Percentiles rank a stretch among this genome's conserved stretches.
Evolutionary conservation across 2,329 filamentous ascomycete species (phyloP).

Genomic region (Cadophora malorum): DNA sequence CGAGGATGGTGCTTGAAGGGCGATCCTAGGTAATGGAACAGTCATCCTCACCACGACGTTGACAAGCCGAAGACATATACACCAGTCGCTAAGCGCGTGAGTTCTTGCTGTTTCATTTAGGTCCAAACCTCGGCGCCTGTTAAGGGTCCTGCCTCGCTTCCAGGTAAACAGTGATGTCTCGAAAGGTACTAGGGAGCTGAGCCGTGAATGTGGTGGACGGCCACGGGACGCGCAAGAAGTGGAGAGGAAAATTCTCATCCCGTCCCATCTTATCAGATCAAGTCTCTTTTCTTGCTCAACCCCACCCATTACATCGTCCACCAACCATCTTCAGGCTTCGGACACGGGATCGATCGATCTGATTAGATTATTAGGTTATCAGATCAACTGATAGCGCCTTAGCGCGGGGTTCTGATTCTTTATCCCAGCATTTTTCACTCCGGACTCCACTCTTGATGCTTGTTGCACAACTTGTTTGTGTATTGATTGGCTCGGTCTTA

Average conservation of each 20-base stretch:
- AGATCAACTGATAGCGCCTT: background rate
- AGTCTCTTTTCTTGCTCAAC: background rate
- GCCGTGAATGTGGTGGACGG: background rate
- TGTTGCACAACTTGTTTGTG: background rate
- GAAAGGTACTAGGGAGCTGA: no score
- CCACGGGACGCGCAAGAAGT: no score
- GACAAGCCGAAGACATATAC: no score
- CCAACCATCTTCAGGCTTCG: background rate
- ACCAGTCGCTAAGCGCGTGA: no score
- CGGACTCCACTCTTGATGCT: constrained; percentile 2
- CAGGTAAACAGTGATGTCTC: no score
- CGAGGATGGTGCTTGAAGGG: no score
- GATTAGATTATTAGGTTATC: constrained; percentile 12
- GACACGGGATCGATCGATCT: constrained; percentile 2
- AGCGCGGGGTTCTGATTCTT: background rate
- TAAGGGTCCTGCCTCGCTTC: no score
- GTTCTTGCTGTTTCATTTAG: no score
- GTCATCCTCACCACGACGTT: no score
- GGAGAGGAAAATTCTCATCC: background rate
- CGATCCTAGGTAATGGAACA: no score
- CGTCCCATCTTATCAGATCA: background rate
- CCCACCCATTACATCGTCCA: background rate
- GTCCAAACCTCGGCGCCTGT: no score
- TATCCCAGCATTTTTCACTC: constrained; percentile 1
- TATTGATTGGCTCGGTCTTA: background rate